phyloP scores from a whole-genome alignment of 352 stramenopile species.

The Phytophthora cactorum region DNA sequence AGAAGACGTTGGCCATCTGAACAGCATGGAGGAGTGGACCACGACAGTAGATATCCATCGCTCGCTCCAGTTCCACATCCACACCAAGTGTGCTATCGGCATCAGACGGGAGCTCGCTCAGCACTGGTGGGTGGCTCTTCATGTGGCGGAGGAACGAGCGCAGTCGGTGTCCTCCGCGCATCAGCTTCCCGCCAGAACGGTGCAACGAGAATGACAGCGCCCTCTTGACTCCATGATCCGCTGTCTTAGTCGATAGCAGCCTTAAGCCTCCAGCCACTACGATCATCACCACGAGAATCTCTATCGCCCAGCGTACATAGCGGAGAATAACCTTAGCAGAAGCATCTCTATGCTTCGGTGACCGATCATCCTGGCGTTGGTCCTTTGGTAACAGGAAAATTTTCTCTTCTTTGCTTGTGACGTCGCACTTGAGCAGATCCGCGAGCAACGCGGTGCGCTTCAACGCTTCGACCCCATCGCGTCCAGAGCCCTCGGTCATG shows the following conservation, averaged over 20 bases:
- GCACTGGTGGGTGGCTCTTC: conserved; percentile 26
- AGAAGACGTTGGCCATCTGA: conserved; percentile 80
- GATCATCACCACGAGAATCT: conserved; percentile 33
- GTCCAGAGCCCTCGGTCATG: conserved; percentile 8
- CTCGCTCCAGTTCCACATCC: conserved; percentile 56
- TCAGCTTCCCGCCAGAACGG: conserved; percentile 33
- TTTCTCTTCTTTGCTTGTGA: conserved; percentile 20
- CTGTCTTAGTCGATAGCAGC: conserved; percentile 21
- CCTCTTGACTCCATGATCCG: conserved; percentile 11
- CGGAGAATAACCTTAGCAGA: conserved; percentile 10
- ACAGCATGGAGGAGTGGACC: conserved; percentile 71
- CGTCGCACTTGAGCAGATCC: conserved; percentile 16
- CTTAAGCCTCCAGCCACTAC: conserved; percentile 26
- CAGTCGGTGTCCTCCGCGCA: conserved; percentile 32
- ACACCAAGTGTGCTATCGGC: conserved; percentile 29
- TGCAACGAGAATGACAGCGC: conserved; percentile 32
- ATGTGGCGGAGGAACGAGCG: conserved; percentile 34
- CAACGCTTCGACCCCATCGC: conserved; percentile 4
- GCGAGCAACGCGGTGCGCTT: conserved; percentile 21
- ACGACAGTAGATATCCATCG: conserved; percentile 81
- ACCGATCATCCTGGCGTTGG: background rate
- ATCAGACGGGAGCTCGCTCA: conserved; percentile 22
- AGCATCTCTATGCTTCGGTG: background rate
- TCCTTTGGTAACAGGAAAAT: conserved; percentile 21
- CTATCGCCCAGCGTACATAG: conserved; percentile 16